Base-by-base conservation (phyloP, 345 rosid genomes). In the Excoecaria cochinchinensis region DNA sequence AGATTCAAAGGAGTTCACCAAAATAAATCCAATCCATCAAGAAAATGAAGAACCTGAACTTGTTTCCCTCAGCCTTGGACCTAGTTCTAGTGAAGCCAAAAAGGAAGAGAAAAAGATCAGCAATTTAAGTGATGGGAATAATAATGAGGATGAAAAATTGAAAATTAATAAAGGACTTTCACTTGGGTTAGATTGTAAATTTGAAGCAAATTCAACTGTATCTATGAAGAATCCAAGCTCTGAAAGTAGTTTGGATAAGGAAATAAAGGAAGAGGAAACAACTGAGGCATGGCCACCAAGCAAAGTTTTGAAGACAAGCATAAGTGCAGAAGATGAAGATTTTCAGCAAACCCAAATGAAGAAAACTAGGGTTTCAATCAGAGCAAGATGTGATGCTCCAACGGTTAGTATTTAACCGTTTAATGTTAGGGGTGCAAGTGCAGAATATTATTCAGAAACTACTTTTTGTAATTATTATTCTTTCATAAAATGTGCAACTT, bases 361-460 rank as follows among this genome's bases (percentile, higher is more conserved):
- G 82, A 88, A 90, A 86, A 88, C 93, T 66, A 87, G 98, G 87
- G 98, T 91, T 88, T 91, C 86, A 67, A 90, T 93, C 39, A 87
- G 95, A 84, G 89, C 92, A 68, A 82, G 95, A 85, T 91, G 95
- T 77, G 97, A 91, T 70, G 79, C 95, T 22, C 88, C 93, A 47
- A 90, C 95, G 81, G 97, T 93, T 12, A 73, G 82, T 77, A 50
- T 58, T 25, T 24, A 59, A 31, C 31, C 2, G 31, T 31, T 31
- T 31, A 2, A 31, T 31, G 31, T 31, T 31, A 2, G 31, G 31
- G 31, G 31, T 31, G 31, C 2, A 31, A 31, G 31, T 31, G 31
- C 31, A 1, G 2, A 31, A 31, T 31, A 31, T 31, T 31, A 31
- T 31, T 31, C 31, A 0, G 31, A 31, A 31, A 31, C 31, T 31